A percentile compares a stretch with the other conserved stretches of the same genome.
These are phyloP conservation scores for Puccinia horiana DNA, from an alignment of 1,284 basidiomycete species.

Conservation along the genomic window DNA sequence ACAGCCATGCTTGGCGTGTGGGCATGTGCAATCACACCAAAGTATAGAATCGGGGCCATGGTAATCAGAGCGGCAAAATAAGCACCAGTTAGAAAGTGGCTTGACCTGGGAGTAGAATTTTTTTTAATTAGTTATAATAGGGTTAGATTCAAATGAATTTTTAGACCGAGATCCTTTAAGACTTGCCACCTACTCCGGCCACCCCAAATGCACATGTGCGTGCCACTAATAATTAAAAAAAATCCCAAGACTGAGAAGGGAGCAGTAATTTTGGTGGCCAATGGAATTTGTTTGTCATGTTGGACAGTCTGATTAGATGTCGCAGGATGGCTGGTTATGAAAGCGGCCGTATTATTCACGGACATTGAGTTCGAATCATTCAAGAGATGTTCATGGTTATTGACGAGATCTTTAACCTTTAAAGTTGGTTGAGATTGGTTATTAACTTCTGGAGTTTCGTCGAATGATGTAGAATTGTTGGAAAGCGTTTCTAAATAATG, in stretches of 20 bases:
- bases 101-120: too few relatives aligned
- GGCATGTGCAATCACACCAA: constrained; percentile 42
- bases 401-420: neutral
- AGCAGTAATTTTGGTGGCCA: constrained; percentile 29
- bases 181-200: constrained; percentile 45
- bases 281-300: too few relatives aligned
- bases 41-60: constrained; percentile 36
- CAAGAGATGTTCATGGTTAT: too few relatives aligned
- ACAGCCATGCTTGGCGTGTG: constrained; percentile 26
- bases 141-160: too few relatives aligned
- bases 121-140: too few relatives aligned
- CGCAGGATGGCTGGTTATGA: too few relatives aligned
- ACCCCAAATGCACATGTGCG: constrained; percentile 45
- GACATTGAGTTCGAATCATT: too few relatives aligned
- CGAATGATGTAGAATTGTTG: neutral
- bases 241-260: constrained; percentile 37
- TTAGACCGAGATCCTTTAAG: neutral
- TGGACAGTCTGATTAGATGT: too few relatives aligned
- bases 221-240: constrained; percentile 32
- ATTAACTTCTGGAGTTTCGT: neutral
- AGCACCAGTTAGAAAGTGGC: constrained; percentile 44
- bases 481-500: neutral
- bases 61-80: constrained; percentile 26
- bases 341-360: too few relatives aligned
- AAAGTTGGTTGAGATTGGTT: neutral